Evolutionary conservation across 2,329 filamentous ascomycete species (phyloP).

Genomic region (Trichophyton simii): DNA sequence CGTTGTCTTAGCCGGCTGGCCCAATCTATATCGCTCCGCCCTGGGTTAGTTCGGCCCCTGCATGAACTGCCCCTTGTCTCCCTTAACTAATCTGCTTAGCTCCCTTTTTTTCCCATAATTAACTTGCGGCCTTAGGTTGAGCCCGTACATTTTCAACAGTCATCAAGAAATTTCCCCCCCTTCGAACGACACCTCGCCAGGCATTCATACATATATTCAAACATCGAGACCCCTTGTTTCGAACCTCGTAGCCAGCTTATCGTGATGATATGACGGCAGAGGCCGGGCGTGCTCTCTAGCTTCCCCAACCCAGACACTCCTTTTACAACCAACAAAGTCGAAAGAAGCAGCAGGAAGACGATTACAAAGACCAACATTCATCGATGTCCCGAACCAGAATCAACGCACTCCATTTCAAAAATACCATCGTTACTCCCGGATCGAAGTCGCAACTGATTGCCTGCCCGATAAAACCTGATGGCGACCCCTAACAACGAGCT

Average conservation of each 20-base stretch:
- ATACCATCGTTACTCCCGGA: background rate
- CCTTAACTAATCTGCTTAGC: background rate
- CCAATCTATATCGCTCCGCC: background rate
- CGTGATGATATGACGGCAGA: background rate
- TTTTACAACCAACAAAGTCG: background rate
- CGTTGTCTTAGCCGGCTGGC: background rate
- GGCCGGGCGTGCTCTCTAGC: background rate
- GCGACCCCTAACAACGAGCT: background rate
- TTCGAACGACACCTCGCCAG: background rate
- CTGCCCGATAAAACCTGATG: background rate
- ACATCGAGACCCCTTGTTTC: background rate
- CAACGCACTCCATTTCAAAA: background rate
- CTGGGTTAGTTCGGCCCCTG: background rate
- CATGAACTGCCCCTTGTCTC: background rate
- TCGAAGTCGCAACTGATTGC: background rate
- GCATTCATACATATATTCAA: background rate
- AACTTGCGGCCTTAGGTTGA: background rate
- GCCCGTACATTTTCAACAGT: background rate
- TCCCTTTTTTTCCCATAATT: background rate
- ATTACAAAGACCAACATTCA: background rate
- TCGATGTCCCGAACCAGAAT: background rate
- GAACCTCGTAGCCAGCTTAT: background rate
- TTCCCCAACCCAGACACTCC: background rate
- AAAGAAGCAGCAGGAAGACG: background rate
- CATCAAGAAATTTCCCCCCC: background rate